phyloP scores from a whole-genome alignment of 257 asterid genomes.

The Galeopsis tetrahit region DNA sequence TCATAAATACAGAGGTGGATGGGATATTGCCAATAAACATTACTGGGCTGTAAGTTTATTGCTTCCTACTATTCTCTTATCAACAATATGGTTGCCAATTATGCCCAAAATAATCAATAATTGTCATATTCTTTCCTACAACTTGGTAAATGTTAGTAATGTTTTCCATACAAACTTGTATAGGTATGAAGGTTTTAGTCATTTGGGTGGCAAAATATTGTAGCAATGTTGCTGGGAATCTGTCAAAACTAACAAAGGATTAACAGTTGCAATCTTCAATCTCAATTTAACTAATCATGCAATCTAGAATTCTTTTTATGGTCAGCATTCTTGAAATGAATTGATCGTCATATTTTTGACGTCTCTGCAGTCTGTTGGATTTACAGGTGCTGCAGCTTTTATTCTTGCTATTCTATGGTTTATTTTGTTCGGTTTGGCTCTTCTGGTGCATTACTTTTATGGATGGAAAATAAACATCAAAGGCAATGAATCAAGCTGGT shows the following conservation, averaged over 20 bases:
- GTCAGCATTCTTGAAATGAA: constrained; percentile 13
- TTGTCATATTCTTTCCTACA: background rate
- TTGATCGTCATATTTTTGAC: constrained; percentile 24
- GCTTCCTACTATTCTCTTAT: background rate
- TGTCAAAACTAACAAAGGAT: background rate
- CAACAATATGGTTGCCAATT: constrained; percentile 2
- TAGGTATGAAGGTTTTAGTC: background rate
- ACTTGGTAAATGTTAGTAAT: background rate
- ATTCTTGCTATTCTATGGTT: constrained; percentile 80
- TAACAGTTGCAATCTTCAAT: background rate
- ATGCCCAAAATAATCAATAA: background rate
- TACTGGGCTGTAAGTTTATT: constrained; percentile 82
- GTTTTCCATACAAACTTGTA: background rate
- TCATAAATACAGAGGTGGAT: constrained; percentile 90
- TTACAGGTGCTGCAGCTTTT: constrained; percentile 81
- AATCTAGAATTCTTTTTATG: constrained; percentile 6
- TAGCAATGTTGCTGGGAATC: background rate
- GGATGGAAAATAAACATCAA: constrained; percentile 78
- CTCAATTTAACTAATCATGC: background rate
- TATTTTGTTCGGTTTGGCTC: constrained; percentile 83
- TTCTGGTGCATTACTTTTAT: constrained; percentile 63
- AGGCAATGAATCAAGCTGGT: constrained; percentile 52
- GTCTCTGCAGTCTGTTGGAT: constrained; percentile 83
- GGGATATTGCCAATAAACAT: constrained; percentile 93
- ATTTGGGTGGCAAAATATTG: background rate